Base-by-base conservation (phyloP, 1,139 yeast genomes). In the Nakaseomyces nivariensis region DNA sequence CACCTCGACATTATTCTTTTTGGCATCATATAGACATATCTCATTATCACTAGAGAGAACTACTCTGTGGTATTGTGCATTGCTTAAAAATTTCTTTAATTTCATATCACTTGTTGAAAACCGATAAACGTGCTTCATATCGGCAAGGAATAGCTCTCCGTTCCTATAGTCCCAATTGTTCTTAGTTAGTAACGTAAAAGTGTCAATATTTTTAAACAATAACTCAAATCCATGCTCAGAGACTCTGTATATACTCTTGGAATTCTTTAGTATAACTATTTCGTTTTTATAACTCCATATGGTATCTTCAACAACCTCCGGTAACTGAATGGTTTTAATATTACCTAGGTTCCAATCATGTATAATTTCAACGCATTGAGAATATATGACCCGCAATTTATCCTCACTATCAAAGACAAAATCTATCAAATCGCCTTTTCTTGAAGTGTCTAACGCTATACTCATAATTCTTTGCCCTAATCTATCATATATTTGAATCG, bases 311-410 rank as follows among this genome's bases (percentile, higher is more conserved):
- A 53, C 41, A 54, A 45, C 55, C 50, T 49, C 76, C 44, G 82
- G 87, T 46, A 76, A 73, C 59, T 82, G 81, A 49, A 77, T 79
- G 4, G 88, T 87, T 36, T 78, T 78, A 54, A 85, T 79, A 57
- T 86, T 90, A 46, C 75, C 68, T 62, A 89, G 90, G 47, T 76
- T 70, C 53, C 96, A 60, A 34, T 49, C 52, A 10, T 46, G 42
- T 5, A 60, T 52, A 5, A 51, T 70, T 41, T 77, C 78, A 37
- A 72, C 71, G 1, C 88, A 76, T 51, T 74, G 73, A 38, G 74
- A 75, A 32, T 85, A 67, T 0, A 87, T 77, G 8, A 88, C 77
- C 22, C 84, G 67, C 50, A 89, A 71, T 49, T 77, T 74, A 56
- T 86, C 95, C 13, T 68, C 66, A 1, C 55, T 52, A 50, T 78